Percentiles rank a stretch among this genome's conserved stretches.
Evolutionary conservation across 192 early-diverging fungal genomes (phyloP).

Genomic region (Coemansia sp.): DNA sequence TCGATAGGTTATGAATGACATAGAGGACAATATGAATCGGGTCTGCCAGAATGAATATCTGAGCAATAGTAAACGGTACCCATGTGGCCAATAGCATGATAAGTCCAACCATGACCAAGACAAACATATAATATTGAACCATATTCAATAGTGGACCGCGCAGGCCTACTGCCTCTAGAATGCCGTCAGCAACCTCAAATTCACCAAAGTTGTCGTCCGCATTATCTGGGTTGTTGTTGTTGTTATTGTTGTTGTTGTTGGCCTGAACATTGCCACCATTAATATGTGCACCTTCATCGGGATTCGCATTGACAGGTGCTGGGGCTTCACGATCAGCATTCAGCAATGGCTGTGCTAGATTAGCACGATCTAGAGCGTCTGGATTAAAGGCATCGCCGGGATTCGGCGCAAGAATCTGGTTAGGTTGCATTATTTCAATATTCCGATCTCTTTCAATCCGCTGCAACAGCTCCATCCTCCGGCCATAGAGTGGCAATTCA

Average conservation of each 20-base stretch:
- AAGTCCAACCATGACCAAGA: conserved; percentile 69
- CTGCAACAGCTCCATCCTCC: background rate
- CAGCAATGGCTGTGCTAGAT: background rate
- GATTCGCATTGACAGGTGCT: background rate
- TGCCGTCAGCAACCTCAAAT: conserved; percentile 66
- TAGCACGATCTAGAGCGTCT: background rate
- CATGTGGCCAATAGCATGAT: conserved; percentile 71
- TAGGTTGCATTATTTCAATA: background rate
- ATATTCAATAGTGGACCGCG: conserved; percentile 79
- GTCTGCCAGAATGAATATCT: conserved; percentile 22
- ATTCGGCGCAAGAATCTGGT: background rate
- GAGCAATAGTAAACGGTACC: conserved; percentile 65
- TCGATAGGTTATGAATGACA: conserved; percentile 75
- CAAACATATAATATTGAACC: conserved; percentile 78
- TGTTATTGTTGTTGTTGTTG: conserved; percentile 5
- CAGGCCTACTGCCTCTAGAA: conserved; percentile 91
- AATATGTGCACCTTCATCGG: background rate
- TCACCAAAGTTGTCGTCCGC: conserved; percentile 60
- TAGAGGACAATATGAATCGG: conserved; percentile 58
- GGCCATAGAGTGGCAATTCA: background rate
- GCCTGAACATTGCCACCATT: background rate
- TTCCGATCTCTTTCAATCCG: background rate
- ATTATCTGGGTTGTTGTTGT: conserved; percentile 41
- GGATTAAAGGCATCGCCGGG: background rate
- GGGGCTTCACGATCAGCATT: background rate